These are phyloP conservation scores for Kernera saxatilis DNA, from an alignment of 345 rosid species.

Conservation along the genomic window DNA sequence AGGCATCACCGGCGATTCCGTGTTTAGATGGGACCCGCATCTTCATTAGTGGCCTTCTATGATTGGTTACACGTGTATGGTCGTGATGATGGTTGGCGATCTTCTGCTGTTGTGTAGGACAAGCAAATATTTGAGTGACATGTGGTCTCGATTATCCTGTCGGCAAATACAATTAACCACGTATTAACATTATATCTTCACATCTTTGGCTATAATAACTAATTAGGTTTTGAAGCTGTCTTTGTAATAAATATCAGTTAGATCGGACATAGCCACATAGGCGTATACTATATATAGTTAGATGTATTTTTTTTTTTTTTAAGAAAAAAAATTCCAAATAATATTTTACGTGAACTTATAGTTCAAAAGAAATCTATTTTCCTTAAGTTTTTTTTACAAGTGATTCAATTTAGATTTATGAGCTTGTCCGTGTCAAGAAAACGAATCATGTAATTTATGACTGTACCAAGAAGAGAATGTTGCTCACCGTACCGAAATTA, in stretches of 20 bases:
- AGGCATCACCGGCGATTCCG: not conserved
- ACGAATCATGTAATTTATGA: not conserved
- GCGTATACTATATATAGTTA: not conserved
- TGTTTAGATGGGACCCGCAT: conserved; percentile 8
- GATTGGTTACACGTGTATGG: conserved; percentile 16
- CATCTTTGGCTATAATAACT: not conserved
- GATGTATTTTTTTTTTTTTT: too few species aligned
- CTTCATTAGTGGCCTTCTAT: not conserved
- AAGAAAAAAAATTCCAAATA: not conserved
- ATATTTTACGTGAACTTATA: too few species aligned
- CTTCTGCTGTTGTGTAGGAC: not conserved
- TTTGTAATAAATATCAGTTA: not conserved
- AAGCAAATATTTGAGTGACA: not conserved
- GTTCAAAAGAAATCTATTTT: too few species aligned
- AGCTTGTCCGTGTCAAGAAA: not conserved
- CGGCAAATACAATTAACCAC: conserved; percentile 5
- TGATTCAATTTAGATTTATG: not conserved
- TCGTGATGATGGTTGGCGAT: not conserved
- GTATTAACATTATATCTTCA: not conserved
- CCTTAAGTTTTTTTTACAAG: too few species aligned
- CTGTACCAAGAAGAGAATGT: too few species aligned
- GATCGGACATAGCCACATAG: not conserved
- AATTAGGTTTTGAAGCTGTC: not conserved
- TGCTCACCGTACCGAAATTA: too few species aligned
- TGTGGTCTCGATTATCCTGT: conserved; percentile 12